Conservation (phyloP, 495 filamentous ascomycete genomes). For the Gamarada debralockiae region DNA sequence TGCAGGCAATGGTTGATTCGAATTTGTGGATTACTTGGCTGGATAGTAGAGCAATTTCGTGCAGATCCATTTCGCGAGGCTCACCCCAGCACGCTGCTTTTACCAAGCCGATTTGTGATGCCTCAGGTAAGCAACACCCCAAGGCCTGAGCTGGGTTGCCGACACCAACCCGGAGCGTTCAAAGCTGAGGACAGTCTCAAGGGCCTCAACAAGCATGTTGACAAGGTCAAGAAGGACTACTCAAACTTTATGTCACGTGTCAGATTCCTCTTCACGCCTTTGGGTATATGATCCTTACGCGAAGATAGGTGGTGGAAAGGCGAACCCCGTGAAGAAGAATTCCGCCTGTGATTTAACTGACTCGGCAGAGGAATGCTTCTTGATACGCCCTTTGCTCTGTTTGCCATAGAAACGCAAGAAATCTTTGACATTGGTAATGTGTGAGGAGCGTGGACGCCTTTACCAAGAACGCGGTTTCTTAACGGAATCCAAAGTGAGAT, state of each 20-base stretch:
- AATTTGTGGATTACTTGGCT: conserved; percentile 2
- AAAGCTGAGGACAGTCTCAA: neutral
- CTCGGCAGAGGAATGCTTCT: neutral
- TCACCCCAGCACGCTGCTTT: neutral
- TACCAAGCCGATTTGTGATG: neutral
- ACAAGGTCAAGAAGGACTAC: neutral
- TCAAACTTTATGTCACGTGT: neutral
- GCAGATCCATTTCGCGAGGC: too few relatives aligned
- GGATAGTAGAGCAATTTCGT: too few relatives aligned
- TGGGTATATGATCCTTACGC: neutral
- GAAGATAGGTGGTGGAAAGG: neutral
- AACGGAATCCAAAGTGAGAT: neutral
- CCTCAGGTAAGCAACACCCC: neutral
- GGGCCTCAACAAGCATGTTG: neutral
- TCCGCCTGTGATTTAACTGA: neutral
- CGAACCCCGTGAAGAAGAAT: neutral
- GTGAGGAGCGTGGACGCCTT: neutral
- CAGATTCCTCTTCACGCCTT: neutral
- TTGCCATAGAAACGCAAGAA: neutral
- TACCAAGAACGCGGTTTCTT: neutral
- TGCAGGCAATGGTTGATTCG: neutral
- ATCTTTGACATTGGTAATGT: neutral
- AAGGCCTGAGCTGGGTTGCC: neutral
- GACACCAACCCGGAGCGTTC: neutral
- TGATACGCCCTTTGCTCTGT: neutral